Conservation (phyloP, 208 protist species). For the Trypanosoma avium region DNA sequence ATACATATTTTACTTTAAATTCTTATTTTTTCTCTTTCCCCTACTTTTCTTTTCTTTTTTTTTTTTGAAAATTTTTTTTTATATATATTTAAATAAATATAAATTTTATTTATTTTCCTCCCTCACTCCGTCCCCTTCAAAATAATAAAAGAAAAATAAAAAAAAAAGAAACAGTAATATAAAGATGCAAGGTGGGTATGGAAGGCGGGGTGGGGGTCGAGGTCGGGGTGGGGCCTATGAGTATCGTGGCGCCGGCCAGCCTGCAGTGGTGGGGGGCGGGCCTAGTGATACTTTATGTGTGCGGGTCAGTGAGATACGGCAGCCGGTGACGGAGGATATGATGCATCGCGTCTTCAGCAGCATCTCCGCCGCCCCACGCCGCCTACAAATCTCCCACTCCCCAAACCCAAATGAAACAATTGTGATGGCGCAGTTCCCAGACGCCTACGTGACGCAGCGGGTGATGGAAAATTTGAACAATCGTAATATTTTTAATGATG, state of each 20-base stretch:
- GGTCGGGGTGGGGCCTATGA: slow-evolving; percentile 26
- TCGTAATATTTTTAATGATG: slow-evolving; percentile 88
- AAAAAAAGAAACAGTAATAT: too few species aligned
- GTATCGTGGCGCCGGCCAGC: slow-evolving; percentile 14
- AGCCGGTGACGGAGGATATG: slow-evolving; percentile 83
- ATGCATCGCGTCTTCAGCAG: slow-evolving; percentile 86
- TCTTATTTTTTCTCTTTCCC: slow-evolving; percentile 11
- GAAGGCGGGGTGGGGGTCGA: slow-evolving; percentile 47
- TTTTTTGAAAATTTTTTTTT: slow-evolving; percentile 22
- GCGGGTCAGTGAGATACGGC: slow-evolving; percentile 67
- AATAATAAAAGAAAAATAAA: too few species aligned
- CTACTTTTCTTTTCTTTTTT: slow-evolving; percentile 7
- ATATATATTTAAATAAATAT: slow-evolving; percentile 10
- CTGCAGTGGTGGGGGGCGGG: slow-evolving; percentile 23
- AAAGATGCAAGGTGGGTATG: slow-evolving; percentile 29
- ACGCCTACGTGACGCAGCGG: slow-evolving; percentile 57
- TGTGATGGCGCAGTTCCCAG: slow-evolving; percentile 75
- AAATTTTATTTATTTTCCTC: neutral
- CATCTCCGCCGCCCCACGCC: slow-evolving; percentile 59
- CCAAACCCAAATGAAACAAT: slow-evolving; percentile 57
- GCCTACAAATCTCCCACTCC: slow-evolving; percentile 58
- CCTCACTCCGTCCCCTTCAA: too few species aligned
- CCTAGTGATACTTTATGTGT: slow-evolving; percentile 76
- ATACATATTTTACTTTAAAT: slow-evolving; percentile 4
- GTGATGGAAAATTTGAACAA: slow-evolving; percentile 73